These are phyloP conservation scores for Grosmannia clavigera DNA, from an alignment of 2,329 filamentous ascomycete species.

Conservation along the genomic window DNA sequence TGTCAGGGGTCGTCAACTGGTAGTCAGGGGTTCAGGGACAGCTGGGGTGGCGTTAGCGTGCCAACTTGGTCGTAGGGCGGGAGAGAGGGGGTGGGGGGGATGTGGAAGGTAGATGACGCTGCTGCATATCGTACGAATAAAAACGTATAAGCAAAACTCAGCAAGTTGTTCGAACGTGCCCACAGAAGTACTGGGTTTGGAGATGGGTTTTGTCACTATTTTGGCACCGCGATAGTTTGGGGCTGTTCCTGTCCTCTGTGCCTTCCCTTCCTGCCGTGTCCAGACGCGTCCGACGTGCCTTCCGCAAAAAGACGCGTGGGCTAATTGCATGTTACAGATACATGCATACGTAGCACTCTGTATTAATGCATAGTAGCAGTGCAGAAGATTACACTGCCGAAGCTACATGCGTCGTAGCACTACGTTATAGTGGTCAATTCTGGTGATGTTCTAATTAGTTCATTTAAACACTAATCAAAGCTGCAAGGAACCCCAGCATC, in stretches of 20 bases:
- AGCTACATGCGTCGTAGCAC: too few species aligned
- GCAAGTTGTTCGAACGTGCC: too few species aligned
- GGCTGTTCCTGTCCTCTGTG: neutral
- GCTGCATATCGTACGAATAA: neutral
- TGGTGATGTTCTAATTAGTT: neutral
- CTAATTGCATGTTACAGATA: neutral
- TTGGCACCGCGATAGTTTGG: too few species aligned
- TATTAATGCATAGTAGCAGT: too few species aligned
- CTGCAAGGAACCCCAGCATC: neutral
- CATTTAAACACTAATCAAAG: neutral
- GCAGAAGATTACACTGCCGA: too few species aligned
- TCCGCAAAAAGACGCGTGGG: neutral
- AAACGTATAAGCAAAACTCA: neutral
- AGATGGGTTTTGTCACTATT: too few species aligned
- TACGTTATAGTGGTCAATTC: too few species aligned
- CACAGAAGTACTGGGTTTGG: neutral
- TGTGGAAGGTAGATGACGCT: neutral
- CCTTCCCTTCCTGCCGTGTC: neutral
- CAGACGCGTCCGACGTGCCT: neutral
- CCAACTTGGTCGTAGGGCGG: neutral
- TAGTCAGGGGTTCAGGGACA: neutral
- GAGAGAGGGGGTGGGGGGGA: neutral
- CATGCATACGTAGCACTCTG: neutral
- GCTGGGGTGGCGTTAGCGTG: neutral
- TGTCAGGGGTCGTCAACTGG: neutral